Evolutionary conservation across 768 basidiomycete species (phyloP), one percentile per base, ranked within the genome.

Genomic region (Mycena latifolia): DNA sequence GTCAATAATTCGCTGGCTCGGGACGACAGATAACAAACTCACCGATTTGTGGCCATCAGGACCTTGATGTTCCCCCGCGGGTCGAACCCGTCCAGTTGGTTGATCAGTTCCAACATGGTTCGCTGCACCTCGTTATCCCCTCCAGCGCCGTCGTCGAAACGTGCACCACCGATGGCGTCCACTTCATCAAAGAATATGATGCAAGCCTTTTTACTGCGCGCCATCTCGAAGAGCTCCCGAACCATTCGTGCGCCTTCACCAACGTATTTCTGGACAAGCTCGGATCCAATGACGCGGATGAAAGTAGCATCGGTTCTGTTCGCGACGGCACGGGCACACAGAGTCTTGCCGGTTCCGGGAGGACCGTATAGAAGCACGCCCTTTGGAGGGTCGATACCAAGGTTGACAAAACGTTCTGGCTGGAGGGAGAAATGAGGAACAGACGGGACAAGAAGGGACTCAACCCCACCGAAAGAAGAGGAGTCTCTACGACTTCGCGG

Each of bases 171-270:
- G 66, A 99, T 95, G 50, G 98, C 98, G 72, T 99, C 98, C 17
- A 99, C 89, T 84, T 99, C 98, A 72, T 99, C 98, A 70, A 99
- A 99, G 82, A 99, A 99, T 75, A 99, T 98, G 76, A 99, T 99
- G 75, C 98, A 99, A 1, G 98, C 98, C 80, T 99, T 99, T 84
- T 99, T 99, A 70, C 91, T 91, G 67, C 98, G 88, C 31, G 98
- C 98, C 97, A 99, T 98, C 80, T 99, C 98, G 78, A 99, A 99
- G 63, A 99, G 82, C 76, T 99, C 98, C 52, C 98, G 91, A 20
- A 99, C 96, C 98, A 99, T 98, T 64, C 98, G 86, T 9, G 98
- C 98, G 65, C 98, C 98, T 79, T 99, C 98, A 51, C 98, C 98
- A 54, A 99, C 98, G 76, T 99, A 99, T 78, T 99, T 99, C 80